Percentiles rank a stretch among this genome's conserved stretches.
These are phyloP conservation scores for Hypoxylon intermedium DNA, from an alignment of 495 filamentous ascomycete genomes.

Conservation along the genomic window DNA sequence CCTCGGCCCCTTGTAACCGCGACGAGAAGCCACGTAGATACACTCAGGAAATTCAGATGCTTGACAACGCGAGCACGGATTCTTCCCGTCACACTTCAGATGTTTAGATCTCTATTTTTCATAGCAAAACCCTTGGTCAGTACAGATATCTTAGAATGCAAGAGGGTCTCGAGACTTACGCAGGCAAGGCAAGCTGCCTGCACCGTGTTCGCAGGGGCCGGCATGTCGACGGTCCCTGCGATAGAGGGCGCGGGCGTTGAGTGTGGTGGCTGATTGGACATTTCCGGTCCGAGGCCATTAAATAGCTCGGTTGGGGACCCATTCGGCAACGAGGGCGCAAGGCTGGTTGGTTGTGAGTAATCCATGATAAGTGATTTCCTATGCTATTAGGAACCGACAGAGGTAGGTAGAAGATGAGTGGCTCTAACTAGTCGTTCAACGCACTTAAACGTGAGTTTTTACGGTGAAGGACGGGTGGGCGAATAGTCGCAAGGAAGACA, in stretches of 20 bases:
- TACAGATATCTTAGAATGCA: neutral
- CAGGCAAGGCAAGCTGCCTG: slow-evolving; percentile 58
- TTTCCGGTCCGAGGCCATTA: slow-evolving; percentile 36
- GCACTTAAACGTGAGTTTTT: slow-evolving; percentile 4
- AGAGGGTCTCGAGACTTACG: slow-evolving; percentile 44
- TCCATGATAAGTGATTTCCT: slow-evolving; percentile 20
- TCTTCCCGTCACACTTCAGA: slow-evolving; percentile 58
- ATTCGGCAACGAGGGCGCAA: slow-evolving; percentile 27
- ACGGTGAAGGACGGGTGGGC: slow-evolving; percentile 9
- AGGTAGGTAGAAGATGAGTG: slow-evolving; percentile 2
- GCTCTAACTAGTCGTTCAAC: slow-evolving; percentile 8
- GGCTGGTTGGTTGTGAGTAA: slow-evolving; percentile 24
- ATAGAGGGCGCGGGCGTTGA: slow-evolving; percentile 28
- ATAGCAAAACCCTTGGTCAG: slow-evolving; percentile 22
- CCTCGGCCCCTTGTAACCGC: slow-evolving; percentile 59
- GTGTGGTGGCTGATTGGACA: slow-evolving; percentile 34
- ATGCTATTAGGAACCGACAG: neutral
- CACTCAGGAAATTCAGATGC: slow-evolving; percentile 52
- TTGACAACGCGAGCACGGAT: slow-evolving; percentile 55
- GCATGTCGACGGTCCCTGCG: slow-evolving; percentile 34
- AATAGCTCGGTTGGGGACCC: slow-evolving; percentile 35
- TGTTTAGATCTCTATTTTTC: slow-evolving; percentile 54
- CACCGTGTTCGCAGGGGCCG: slow-evolving; percentile 49
- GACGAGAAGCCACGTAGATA: slow-evolving; percentile 58
- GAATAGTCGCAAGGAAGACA: slow-evolving; percentile 22